Conservation (phyloP, 2,329 filamentous ascomycete species). For the Pezicula rhizophila region DNA sequence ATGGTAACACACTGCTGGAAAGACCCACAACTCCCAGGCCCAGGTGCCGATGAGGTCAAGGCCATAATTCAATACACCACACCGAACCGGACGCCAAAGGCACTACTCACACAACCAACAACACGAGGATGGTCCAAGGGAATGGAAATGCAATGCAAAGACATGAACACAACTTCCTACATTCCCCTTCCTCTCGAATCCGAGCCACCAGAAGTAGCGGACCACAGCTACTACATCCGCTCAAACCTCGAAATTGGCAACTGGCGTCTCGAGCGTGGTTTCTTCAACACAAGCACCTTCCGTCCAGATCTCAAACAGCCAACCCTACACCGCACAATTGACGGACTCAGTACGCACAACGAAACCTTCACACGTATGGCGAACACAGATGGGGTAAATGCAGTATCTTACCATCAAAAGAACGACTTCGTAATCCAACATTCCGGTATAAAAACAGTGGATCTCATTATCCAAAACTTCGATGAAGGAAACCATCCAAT, state of each 20-base stretch:
- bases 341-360: constrained; percentile 36
- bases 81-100: constrained; percentile 2
- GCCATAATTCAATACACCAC: constrained; percentile 42
- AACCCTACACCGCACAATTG: constrained; percentile 43
- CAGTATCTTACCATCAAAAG: constrained; percentile 36
- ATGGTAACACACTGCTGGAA: constrained; percentile 57
- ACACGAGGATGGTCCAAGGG: constrained; percentile 37
- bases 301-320: constrained; percentile 41
- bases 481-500: constrained; percentile 67
- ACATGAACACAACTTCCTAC: constrained; percentile 36
- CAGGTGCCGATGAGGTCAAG: constrained; percentile 39
- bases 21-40: constrained; percentile 38
- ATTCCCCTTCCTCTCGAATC: constrained; percentile 35
- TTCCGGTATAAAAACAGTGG: constrained; percentile 53
- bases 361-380: constrained; percentile 39
- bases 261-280: constrained; percentile 51
- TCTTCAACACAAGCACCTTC: constrained; percentile 51
- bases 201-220: constrained; percentile 37
- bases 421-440: constrained; percentile 58
- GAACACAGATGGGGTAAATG: constrained; percentile 43
- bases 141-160: constrained; percentile 26
- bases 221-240: constrained; percentile 47
- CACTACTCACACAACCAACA: constrained; percentile 11
- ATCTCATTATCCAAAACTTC: constrained; percentile 72
- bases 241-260: constrained; percentile 54